phyloP scores from a whole-genome alignment of 139 green algal genomes.

The Diplosphaera chodatii region DNA sequence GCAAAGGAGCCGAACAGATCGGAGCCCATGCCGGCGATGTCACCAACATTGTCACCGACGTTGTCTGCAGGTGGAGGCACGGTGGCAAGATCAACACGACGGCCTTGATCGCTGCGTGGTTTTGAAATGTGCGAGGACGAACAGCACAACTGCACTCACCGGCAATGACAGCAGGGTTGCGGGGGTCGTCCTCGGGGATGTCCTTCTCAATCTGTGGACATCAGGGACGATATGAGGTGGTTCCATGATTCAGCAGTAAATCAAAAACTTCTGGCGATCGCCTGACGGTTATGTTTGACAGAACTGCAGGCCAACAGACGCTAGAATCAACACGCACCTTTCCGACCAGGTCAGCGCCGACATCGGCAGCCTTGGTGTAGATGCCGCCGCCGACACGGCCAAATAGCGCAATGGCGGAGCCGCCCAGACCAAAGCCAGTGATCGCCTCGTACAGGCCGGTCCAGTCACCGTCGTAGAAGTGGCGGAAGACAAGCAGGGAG shows the following conservation, averaged over 20 bases:
- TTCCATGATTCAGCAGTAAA: too few species aligned
- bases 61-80: constrained; percentile 95
- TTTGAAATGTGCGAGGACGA: too few species aligned
- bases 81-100: too few species aligned
- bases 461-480: constrained; percentile 91
- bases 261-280: too few species aligned
- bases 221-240: too few species aligned
- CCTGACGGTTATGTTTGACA: too few species aligned
- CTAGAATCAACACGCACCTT: too few species aligned
- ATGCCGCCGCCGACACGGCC: constrained; percentile 93
- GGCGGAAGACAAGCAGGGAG: constrained; percentile 65
- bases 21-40: constrained; percentile 97
- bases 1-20: constrained; percentile 97
- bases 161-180: constrained; percentile 97
- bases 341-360: constrained; percentile 95
- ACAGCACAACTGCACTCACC: constrained; percentile 37
- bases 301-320: too few species aligned
- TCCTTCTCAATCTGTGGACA: too few species aligned
- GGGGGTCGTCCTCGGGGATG: constrained; percentile 97
- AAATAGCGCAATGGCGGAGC: constrained; percentile 95
- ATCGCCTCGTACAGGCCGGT: constrained; percentile 90
- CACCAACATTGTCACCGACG: constrained; percentile 97
- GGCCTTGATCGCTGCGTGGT: too few species aligned
- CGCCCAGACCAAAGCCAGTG: constrained; percentile 94
- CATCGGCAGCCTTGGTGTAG: constrained; percentile 98